A percentile compares a stretch with the other conserved stretches of the same genome.
These are phyloP conservation scores for Flagelloscypha sp. DNA, from an alignment of 768 basidiomycete species.

Conservation along the genomic window DNA sequence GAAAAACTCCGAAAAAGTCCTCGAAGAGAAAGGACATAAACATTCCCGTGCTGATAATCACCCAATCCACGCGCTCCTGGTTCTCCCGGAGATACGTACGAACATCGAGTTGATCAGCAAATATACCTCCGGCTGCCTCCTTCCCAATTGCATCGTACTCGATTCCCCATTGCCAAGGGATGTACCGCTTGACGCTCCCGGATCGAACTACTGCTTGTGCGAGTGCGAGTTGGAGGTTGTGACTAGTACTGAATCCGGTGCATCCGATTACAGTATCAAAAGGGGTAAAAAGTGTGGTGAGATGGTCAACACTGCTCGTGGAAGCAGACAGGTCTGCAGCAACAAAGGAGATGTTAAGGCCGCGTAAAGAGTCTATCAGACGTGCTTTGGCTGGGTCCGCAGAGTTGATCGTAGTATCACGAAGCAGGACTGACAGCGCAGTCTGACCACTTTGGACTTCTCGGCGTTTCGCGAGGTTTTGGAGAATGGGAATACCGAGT, in stretches of 20 bases:
- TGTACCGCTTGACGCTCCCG: conserved; percentile 17
- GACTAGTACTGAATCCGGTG: conserved; percentile 17
- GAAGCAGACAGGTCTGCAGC: conserved; percentile 12
- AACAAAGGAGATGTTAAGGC: conserved; percentile 11
- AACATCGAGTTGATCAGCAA: conserved; percentile 27
- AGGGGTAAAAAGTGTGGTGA: conserved; percentile 13
- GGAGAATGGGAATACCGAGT: conserved; percentile 16
- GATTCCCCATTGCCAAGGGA: conserved; percentile 29
- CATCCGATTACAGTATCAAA: conserved; percentile 17
- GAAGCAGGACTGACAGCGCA: conserved; percentile 13
- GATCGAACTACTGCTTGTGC: conserved; percentile 19
- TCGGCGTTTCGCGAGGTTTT: conserved; percentile 8
- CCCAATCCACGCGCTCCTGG: conserved; percentile 20
- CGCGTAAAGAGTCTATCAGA: conserved; percentile 5
- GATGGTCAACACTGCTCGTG: conserved; percentile 5
- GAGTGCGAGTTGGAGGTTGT: conserved; percentile 19
- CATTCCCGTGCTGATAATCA: conserved; percentile 21
- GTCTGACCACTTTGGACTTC: no score
- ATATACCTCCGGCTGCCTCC: conserved; percentile 21
- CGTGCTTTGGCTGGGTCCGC: conserved; percentile 8
- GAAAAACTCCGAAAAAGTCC: conserved; percentile 19
- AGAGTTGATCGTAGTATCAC: conserved; percentile 8
- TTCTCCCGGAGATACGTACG: conserved; percentile 19
- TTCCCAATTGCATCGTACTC: conserved; percentile 26
- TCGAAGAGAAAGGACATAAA: conserved; percentile 23